phyloP scores from a whole-genome alignment of 768 basidiomycete genomes.

The Lactarius indigo region DNA sequence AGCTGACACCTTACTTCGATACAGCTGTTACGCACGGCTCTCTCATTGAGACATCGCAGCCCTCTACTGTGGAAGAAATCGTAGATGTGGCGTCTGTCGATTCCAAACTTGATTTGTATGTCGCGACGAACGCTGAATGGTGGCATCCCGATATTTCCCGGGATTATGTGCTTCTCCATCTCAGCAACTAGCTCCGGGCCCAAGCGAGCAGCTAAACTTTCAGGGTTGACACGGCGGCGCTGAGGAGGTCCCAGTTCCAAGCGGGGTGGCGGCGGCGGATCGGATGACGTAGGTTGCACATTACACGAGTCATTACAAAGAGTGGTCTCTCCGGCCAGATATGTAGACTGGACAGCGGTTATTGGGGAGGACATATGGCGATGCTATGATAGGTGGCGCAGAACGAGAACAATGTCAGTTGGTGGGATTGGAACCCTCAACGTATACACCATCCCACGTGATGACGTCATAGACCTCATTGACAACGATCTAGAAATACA shows the following conservation, averaged over 20 bases:
- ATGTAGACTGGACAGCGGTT: slow-evolving; percentile 5
- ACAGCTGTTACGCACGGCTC: slow-evolving; percentile 22
- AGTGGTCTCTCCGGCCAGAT: slow-evolving; percentile 11
- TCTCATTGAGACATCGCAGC: slow-evolving; percentile 29
- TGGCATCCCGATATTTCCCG: slow-evolving; percentile 72
- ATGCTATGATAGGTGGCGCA: slow-evolving; percentile 12
- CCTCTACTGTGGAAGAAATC: slow-evolving; percentile 70
- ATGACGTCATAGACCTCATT: slow-evolving; percentile 13
- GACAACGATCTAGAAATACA: slow-evolving; percentile 65
- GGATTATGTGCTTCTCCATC: slow-evolving; percentile 65
- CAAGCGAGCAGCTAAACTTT: slow-evolving; percentile 62
- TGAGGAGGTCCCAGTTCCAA: slow-evolving; percentile 28
- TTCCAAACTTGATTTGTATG: slow-evolving; percentile 64
- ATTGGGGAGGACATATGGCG: slow-evolving; percentile 10
- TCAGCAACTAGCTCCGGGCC: slow-evolving; percentile 65
- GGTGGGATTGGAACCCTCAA: not conserved
- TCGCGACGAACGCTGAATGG: slow-evolving; percentile 65
- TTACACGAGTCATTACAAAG: slow-evolving; percentile 4
- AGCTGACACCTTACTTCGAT: slow-evolving; percentile 18
- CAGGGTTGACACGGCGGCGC: slow-evolving; percentile 58
- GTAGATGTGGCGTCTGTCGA: slow-evolving; percentile 72
- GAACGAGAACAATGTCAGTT: slow-evolving; percentile 1
- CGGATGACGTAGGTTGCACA: slow-evolving; percentile 2
- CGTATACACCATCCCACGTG: not conserved
- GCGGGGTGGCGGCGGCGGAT: not conserved